phyloP scores from a whole-genome alignment of 2,329 filamentous ascomycete species.

The Exophiala alcalophila region DNA sequence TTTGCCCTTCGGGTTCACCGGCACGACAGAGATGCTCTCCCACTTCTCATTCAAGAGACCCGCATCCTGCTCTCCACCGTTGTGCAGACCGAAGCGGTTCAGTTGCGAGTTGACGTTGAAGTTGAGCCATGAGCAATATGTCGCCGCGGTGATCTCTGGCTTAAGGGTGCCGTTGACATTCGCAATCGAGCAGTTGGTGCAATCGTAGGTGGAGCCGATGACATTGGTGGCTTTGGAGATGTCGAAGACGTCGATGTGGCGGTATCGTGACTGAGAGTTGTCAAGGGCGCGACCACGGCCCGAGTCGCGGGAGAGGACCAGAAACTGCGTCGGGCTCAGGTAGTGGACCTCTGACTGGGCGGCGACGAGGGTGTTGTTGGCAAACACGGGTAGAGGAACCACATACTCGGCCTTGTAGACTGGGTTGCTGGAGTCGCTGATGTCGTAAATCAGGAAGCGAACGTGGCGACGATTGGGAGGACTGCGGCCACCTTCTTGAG shows the following conservation, averaged over 20 bases:
- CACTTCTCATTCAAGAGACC: slow-evolving; percentile 71
- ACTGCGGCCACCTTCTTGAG: slow-evolving; percentile 59
- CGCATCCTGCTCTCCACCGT: slow-evolving; percentile 60
- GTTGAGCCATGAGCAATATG: slow-evolving; percentile 65
- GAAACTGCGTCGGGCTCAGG: slow-evolving; percentile 61
- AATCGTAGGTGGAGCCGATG: slow-evolving; percentile 44
- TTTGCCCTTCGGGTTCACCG: slow-evolving; percentile 47
- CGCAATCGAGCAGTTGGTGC: slow-evolving; percentile 45
- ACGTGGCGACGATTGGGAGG: slow-evolving; percentile 56
- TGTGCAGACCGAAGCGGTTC: slow-evolving; percentile 64
- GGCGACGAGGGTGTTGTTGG: slow-evolving; percentile 55
- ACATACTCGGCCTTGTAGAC: slow-evolving; percentile 61
- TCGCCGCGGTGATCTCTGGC: slow-evolving; percentile 53
- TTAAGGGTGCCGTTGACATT: slow-evolving; percentile 54
- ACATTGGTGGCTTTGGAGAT: slow-evolving; percentile 62
- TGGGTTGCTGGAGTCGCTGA: slow-evolving; percentile 45
- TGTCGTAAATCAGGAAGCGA: slow-evolving; percentile 63
- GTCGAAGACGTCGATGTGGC: slow-evolving; percentile 68
- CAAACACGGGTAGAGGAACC: slow-evolving; percentile 61
- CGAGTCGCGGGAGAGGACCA: slow-evolving; percentile 64
- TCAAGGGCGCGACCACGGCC: slow-evolving; percentile 57
- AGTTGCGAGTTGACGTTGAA: slow-evolving; percentile 66
- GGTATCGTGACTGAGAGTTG: slow-evolving; percentile 57
- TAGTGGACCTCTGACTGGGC: slow-evolving; percentile 68
- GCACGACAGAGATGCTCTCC: slow-evolving; percentile 65